These are phyloP conservation scores for Lasiodiplodia gonubiensis DNA, from an alignment of 2,329 filamentous ascomycete genomes.

Conservation along the genomic window DNA sequence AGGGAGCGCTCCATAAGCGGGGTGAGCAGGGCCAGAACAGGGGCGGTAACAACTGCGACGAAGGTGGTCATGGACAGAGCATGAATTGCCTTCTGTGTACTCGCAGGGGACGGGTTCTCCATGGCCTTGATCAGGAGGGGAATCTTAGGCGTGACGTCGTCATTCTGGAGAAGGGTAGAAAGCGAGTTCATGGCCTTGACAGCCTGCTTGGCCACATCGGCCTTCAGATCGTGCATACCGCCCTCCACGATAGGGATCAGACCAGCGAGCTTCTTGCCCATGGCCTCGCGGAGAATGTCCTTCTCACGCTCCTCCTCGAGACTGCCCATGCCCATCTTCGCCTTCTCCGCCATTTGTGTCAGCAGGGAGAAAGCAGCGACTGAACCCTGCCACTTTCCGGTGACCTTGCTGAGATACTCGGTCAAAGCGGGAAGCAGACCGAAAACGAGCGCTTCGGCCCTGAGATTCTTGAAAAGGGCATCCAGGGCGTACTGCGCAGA, in stretches of 20 bases:
- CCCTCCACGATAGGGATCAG: constrained; percentile 90
- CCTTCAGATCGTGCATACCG: constrained; percentile 96
- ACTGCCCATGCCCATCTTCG: constrained; percentile 81
- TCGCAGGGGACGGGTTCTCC: constrained; percentile 88
- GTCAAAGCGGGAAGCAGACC: constrained; percentile 79
- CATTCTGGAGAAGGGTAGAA: constrained; percentile 89
- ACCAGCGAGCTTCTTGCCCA: constrained; percentile 85
- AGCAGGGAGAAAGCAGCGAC: constrained; percentile 84
- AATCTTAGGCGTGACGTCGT: constrained; percentile 92
- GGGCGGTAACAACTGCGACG: constrained; percentile 92
- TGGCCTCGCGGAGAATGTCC: constrained; percentile 85
- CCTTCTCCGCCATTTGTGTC: constrained; percentile 93
- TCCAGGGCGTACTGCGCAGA: constrained; percentile 94
- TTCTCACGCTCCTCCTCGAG: constrained; percentile 86
- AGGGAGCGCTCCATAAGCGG: constrained; percentile 92
- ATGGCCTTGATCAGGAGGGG: constrained; percentile 92
- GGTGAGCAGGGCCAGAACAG: constrained; percentile 90
- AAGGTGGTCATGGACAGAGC: constrained; percentile 98
- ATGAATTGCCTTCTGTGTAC: constrained; percentile 93
- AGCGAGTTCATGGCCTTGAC: constrained; percentile 89
- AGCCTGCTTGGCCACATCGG: constrained; percentile 83
- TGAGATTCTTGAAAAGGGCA: constrained; percentile 79
- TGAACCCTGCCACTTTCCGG: constrained; percentile 96
- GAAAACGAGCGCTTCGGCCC: constrained; percentile 79
- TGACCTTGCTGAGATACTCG: constrained; percentile 78